Evolutionary conservation across 2,329 filamentous ascomycete genomes (phyloP), one percentile per base, ranked within the genome.

Genomic region (Madurella fahalii): DNA sequence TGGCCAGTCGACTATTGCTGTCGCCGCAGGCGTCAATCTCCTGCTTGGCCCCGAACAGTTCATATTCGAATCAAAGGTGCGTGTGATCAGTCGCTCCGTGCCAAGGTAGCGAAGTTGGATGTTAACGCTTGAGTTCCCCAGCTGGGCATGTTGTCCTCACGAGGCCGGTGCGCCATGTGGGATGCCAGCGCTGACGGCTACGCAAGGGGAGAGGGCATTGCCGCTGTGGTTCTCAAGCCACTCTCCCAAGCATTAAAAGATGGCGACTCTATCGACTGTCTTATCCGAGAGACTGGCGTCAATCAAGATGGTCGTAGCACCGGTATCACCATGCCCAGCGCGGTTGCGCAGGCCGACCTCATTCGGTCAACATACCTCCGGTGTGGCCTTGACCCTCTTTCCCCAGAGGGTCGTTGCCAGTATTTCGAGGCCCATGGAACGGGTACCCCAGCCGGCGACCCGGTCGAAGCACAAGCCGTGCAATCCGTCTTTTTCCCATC

Each of bases 151-250:
- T 58, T 74, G 0, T 71, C 69, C 9, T 66, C 68, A 1, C 61
- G 68, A 2, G 70, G 71, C 0, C 66, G 65, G 40, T 74, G 67
- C 34, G 65, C 68, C 18, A 71, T 70, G 57, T 80, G 74, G 64
- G 78, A 81, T 56, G 62, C 63, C 1, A 61, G 63, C 9, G 80
- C 75, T 0, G 69, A 78, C 51, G 81, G 80, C 0, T 83, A 82
- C 57, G 77, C 71, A 1, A 69, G 79, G 13, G 79, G 78, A 1
- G 80, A 83, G 56, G 80, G 78, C 2, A 61, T 76, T 15, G 74
- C 69, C 0, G 69, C 72, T 3, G 39, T 83, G 0, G 54, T 81
- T 0, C 53, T 83, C 1, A 82, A 82, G 63, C 69, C 59, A 1
- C 63, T 72, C 3, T 69, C 70, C 7, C 68, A 69, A 32, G 81